Base-by-base conservation (phyloP, 2,329 filamentous ascomycete genomes). In the Elsinoe batatas region DNA sequence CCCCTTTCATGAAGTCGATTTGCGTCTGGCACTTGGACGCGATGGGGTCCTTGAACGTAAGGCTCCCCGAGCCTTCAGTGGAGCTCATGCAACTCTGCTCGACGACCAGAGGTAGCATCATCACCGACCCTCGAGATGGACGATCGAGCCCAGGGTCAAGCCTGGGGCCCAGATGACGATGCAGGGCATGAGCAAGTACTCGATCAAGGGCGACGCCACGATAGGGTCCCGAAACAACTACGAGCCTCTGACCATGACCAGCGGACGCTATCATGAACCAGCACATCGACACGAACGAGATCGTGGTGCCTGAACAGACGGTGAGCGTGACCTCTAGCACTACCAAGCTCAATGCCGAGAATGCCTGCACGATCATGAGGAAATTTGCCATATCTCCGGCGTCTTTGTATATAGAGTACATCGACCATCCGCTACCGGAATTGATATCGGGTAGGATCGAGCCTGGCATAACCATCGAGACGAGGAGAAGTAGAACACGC, bases 141-240 rank as follows among this genome's bases (percentile, higher is more conserved):
- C 42, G 53, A 33, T 40, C 53, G 53, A 56, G 5, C 53, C 53
- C 42, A 56, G 38, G 42, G 22, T 50, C 42, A 56, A 56, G 40
- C 53, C 49, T 40, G 40, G 53, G 40, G 33, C 36, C 12, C 22
- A 56, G 53, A 56, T 56, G 42, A 18, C 47, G 42, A 49, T 18
- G 53, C 42, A 56, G 53, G 42, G 18, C 42, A 47, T 56, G 18
- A 32, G n/a, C 33, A 40, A 17, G 32, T 50, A 2, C 42, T 40
- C 40, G 7, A 50, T 56, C 26, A 56, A 33, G 18, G 42, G 53
- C 53, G 53, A 56, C 38, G 53, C 53, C 42, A 56, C 53, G 15
- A 56, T 56, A 17, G 38, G 47, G 38, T 56, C 42, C 53, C 17
- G 18, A n/a, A 32, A 40, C 53, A 30, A 47, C 15, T 11, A 15